Evolutionary conservation across 805 yeast genomes (phyloP).

Genomic region (Kodamaea restingae): DNA sequence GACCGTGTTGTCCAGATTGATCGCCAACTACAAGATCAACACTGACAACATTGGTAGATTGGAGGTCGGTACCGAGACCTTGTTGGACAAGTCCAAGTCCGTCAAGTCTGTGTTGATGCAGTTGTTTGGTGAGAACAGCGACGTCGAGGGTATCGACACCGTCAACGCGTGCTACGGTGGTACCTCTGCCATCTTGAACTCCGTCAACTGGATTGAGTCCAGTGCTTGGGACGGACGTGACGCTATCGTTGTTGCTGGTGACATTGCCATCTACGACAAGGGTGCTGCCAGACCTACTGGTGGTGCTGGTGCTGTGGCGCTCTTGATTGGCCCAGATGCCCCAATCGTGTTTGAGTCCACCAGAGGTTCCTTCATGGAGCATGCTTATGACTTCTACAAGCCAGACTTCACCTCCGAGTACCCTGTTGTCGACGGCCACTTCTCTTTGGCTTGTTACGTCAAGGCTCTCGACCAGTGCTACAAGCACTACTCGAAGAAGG

Average conservation of each 20-base stretch:
- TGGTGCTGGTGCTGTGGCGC: slow-evolving; percentile 96
- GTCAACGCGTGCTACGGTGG: slow-evolving; percentile 99
- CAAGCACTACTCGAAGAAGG: slow-evolving; percentile 71
- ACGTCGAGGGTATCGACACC: slow-evolving; percentile 94
- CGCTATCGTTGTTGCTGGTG: slow-evolving; percentile 96
- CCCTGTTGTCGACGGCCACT: slow-evolving; percentile 97
- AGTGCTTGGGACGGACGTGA: slow-evolving; percentile 97
- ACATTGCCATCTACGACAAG: slow-evolving; percentile 93
- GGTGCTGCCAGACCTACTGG: slow-evolving; percentile 99
- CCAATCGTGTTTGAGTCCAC: slow-evolving; percentile 88
- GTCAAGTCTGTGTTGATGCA: slow-evolving; percentile 95
- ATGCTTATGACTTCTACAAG: slow-evolving; percentile 97
- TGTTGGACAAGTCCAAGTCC: slow-evolving; percentile 93
- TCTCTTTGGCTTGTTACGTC: slow-evolving; percentile 88
- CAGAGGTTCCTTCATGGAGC: slow-evolving; percentile 93
- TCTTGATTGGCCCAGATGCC: slow-evolving; percentile 95
- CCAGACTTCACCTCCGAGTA: slow-evolving; percentile 95
- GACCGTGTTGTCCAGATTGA: slow-evolving; percentile 76
- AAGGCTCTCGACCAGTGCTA: slow-evolving; percentile 89
- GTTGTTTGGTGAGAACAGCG: slow-evolving; percentile 81
- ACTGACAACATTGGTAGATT: slow-evolving; percentile 81
- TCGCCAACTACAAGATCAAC: slow-evolving; percentile 80
- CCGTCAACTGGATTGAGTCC: slow-evolving; percentile 94
- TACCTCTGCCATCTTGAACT: slow-evolving; percentile 89
- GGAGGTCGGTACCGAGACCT: slow-evolving; percentile 97